Evolutionary conservation across 2,329 filamentous ascomycete species (phyloP).

Genomic region (Colletotrichum phormii): DNA sequence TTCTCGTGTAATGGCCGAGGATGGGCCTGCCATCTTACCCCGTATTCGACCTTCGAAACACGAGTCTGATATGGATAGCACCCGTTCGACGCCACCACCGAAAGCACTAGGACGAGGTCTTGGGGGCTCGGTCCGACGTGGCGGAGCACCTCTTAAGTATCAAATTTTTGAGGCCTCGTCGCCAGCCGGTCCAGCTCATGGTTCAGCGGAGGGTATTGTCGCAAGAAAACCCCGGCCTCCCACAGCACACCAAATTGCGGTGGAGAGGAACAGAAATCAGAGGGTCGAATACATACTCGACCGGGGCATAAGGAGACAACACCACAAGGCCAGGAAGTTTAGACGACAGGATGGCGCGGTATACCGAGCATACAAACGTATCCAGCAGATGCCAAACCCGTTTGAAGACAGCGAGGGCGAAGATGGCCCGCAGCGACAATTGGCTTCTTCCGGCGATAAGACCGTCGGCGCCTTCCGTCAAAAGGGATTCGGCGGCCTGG

Average conservation of each 20-base stretch:
- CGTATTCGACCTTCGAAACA: constrained; percentile 73
- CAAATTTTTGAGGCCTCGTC: constrained; percentile 72
- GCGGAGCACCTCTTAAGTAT: constrained; percentile 65
- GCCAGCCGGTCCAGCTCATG: constrained; percentile 64
- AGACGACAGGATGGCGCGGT: constrained; percentile 75
- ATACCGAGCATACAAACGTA: constrained; percentile 73
- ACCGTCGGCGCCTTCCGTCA: constrained; percentile 60
- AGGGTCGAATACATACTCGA: constrained; percentile 86
- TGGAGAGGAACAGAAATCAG: constrained; percentile 81
- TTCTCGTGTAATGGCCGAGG: constrained; percentile 56
- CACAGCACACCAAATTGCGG: constrained; percentile 84
- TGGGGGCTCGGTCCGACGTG: constrained; percentile 48
- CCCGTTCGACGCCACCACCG: constrained; percentile 56
- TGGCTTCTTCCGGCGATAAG: constrained; percentile 43
- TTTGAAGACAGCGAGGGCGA: constrained; percentile 75
- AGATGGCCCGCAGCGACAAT: constrained; percentile 50
- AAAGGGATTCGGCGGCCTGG: constrained; percentile 72
- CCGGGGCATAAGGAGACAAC: constrained; percentile 75
- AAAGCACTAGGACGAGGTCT: constrained; percentile 43
- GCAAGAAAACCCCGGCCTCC: constrained; percentile 77
- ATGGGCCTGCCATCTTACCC: constrained; percentile 69
- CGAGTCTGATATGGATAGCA: constrained; percentile 60
- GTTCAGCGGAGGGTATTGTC: constrained; percentile 65
- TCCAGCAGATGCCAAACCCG: constrained; percentile 65
- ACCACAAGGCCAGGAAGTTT: constrained; percentile 71